Evolutionary conservation across 2,329 filamentous ascomycete genomes (phyloP).

Genomic region (Annulohypoxylon truncatum): DNA sequence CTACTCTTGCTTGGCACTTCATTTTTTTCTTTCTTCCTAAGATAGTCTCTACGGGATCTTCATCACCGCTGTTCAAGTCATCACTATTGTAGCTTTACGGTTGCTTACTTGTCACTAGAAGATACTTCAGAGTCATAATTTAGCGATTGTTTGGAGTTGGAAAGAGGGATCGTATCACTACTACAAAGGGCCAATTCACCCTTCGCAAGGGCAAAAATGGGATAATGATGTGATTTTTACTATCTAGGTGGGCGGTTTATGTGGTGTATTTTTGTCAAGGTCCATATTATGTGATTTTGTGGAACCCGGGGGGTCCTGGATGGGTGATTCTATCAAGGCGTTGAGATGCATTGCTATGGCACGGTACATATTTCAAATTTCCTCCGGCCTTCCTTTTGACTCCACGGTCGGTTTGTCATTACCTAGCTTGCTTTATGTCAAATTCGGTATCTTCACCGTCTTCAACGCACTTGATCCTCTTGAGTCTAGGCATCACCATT

Average conservation of each 20-base stretch:
- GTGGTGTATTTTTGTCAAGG: neutral
- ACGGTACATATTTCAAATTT: constrained; percentile 34
- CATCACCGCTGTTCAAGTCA: constrained; percentile 3
- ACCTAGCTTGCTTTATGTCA: constrained; percentile 17
- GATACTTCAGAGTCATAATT: constrained; percentile 27
- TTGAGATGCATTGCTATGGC: constrained; percentile 29
- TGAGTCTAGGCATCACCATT: neutral
- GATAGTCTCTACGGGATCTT: constrained; percentile 7
- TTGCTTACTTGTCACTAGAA: constrained; percentile 34
- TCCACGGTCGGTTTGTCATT: constrained; percentile 21
- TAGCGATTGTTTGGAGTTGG: constrained; percentile 27
- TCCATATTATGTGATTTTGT: neutral
- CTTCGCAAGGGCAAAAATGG: neutral
- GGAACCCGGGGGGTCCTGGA: constrained; percentile 6
- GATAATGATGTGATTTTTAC: constrained; percentile 16
- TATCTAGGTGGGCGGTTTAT: constrained; percentile 7
- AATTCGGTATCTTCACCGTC: constrained; percentile 11
- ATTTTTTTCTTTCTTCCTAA: neutral
- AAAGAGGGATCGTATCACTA: constrained; percentile 17
- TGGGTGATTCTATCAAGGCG: constrained; percentile 19
- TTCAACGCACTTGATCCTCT: neutral
- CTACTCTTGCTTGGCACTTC: neutral
- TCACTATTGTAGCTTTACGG: constrained; percentile 7
- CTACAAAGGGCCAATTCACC: constrained; percentile 7
- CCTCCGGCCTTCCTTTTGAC: constrained; percentile 25